Conservation (phyloP, 1,139 yeast genomes). For the Geotrichum aggregatum region DNA sequence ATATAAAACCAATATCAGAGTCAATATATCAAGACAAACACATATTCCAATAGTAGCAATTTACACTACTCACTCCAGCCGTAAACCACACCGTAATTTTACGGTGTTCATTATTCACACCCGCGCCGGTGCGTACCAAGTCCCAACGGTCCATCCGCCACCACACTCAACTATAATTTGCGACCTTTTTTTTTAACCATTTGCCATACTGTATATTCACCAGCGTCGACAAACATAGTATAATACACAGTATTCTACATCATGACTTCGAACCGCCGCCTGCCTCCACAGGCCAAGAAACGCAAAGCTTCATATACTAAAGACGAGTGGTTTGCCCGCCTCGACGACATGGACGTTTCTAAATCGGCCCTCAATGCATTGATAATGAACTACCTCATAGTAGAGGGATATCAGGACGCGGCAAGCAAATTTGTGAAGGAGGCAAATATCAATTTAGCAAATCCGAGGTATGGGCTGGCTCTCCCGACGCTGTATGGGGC, state of each 20-base stretch:
- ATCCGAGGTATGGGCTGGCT: background rate
- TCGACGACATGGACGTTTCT: slow-evolving; percentile 28
- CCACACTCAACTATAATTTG: background rate
- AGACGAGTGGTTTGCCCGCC: slow-evolving; percentile 32
- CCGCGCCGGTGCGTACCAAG: too few species aligned
- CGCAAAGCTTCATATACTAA: slow-evolving; percentile 24
- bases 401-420: slow-evolving; percentile 41
- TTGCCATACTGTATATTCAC: too few species aligned
- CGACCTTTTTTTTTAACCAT: too few species aligned
- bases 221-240: too few species aligned
- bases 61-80: too few species aligned
- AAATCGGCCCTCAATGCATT: slow-evolving; percentile 35
- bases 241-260: too few species aligned
- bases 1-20: background rate
- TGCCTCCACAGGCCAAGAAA: background rate
- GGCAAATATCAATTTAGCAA: slow-evolving; percentile 32
- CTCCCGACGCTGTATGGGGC: background rate
- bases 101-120: too few species aligned
- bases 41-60: too few species aligned
- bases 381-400: slow-evolving; percentile 40
- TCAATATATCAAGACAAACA: too few species aligned
- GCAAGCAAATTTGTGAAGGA: slow-evolving; percentile 40
- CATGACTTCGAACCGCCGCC: slow-evolving; percentile 6
- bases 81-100: too few species aligned
- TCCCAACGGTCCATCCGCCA: background rate